Percentiles rank a stretch among this genome's conserved stretches.
Conservation (phyloP, 164 flowering plant species). For the Magnolia changhungtana region DNA sequence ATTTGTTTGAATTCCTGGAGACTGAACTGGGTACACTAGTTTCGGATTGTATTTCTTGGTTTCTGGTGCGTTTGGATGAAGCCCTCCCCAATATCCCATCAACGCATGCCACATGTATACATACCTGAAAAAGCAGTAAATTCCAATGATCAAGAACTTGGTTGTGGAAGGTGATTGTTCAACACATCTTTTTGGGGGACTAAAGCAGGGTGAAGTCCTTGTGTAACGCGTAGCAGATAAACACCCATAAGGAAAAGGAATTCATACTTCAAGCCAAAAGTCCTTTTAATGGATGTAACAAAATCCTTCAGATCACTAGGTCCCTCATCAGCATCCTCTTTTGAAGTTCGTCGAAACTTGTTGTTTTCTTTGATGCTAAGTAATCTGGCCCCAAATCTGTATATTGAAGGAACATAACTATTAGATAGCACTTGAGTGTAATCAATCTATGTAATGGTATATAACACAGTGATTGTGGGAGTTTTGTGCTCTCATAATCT, state of each 20-base stretch:
- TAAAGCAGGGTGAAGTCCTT: neutral
- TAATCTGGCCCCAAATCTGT: constrained; percentile 57
- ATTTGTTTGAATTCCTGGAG: constrained; percentile 45
- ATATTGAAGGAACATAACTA: constrained; percentile 5
- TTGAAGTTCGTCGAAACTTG: constrained; percentile 35
- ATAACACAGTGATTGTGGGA: too few species aligned
- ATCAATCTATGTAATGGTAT: too few species aligned
- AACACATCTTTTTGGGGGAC: neutral
- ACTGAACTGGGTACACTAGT: constrained; percentile 42
- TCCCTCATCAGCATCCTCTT: constrained; percentile 25
- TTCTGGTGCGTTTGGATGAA: constrained; percentile 40
- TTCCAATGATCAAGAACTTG: neutral
- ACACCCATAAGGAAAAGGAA: neutral
- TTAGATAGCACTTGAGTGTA: too few species aligned
- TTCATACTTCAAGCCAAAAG: constrained; percentile 50
- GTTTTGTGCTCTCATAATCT: too few species aligned
- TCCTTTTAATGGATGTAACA: constrained; percentile 37
- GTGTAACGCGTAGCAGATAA: neutral
- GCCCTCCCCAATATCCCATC: constrained; percentile 72
- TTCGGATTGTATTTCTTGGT: constrained; percentile 40
- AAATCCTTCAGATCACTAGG: constrained; percentile 41
- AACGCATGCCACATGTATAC: constrained; percentile 75
- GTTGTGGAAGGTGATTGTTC: neutral
- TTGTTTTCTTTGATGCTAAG: constrained; percentile 45
- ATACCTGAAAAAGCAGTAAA: constrained; percentile 34